A percentile compares a stretch with the other conserved stretches of the same genome.
Conservation (phyloP, 2,329 filamentous ascomycete species). For the Talaromyces sp. region DNA sequence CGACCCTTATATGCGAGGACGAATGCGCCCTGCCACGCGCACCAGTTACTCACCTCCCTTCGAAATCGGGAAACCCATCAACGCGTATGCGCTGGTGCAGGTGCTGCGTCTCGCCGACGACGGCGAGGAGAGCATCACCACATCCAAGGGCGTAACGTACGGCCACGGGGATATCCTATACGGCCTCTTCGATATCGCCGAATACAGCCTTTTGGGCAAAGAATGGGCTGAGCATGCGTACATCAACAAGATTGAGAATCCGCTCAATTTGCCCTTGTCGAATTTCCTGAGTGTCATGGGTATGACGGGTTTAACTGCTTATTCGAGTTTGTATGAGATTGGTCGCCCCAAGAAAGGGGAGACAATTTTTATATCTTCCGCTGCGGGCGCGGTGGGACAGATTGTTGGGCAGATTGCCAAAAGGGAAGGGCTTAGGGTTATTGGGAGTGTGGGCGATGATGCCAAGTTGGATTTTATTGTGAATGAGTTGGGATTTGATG, state of each 20-base stretch:
- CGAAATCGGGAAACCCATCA: constrained; percentile 61
- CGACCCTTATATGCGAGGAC: constrained; percentile 81
- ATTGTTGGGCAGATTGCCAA: constrained; percentile 82
- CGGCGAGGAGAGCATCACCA: neutral
- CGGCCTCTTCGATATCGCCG: constrained; percentile 52
- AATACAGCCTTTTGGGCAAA: constrained; percentile 62
- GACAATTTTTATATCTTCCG: constrained; percentile 79
- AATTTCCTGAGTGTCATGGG: constrained; percentile 79
- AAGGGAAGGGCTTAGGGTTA: constrained; percentile 73
- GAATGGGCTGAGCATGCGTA: constrained; percentile 43
- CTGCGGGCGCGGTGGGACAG: constrained; percentile 78
- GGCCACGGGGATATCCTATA: constrained; percentile 66
- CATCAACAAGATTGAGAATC: constrained; percentile 29
- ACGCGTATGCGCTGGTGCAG: constrained; percentile 62
- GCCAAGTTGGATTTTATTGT: constrained; percentile 75
- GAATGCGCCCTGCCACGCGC: constrained; percentile 64
- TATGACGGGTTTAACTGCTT: constrained; percentile 76
- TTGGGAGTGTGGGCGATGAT: constrained; percentile 76
- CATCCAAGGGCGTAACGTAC: constrained; percentile 23
- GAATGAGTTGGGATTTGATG: constrained; percentile 69
- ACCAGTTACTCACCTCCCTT: constrained; percentile 70
- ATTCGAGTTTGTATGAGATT: constrained; percentile 71
- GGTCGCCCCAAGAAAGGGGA: constrained; percentile 73
- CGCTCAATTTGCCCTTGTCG: constrained; percentile 53
- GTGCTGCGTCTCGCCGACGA: constrained; percentile 67